These are phyloP conservation scores for Cadophora sp. DNA, from an alignment of 2,329 filamentous ascomycete genomes.

Conservation along the genomic window DNA sequence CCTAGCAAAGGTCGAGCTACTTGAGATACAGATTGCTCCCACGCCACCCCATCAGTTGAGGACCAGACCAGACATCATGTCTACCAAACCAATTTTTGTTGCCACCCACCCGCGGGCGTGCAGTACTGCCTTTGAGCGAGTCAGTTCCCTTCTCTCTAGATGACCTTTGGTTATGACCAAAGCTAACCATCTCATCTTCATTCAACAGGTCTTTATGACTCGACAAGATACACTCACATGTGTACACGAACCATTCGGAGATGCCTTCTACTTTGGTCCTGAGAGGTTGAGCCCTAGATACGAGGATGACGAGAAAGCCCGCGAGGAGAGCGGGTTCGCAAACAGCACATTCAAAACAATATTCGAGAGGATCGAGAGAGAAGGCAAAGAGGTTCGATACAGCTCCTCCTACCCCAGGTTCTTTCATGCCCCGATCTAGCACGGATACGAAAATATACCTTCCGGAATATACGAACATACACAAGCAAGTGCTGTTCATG, in stretches of 20 bases:
- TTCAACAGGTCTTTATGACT: slow-evolving; percentile 91
- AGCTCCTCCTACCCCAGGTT: slow-evolving; percentile 18
- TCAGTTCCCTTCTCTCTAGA: slow-evolving; percentile 48
- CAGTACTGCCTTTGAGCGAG: slow-evolving; percentile 96
- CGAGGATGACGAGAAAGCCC: slow-evolving; percentile 65
- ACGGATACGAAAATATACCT: not conserved
- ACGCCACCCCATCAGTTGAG: slow-evolving; percentile 2
- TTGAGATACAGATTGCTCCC: slow-evolving; percentile 42
- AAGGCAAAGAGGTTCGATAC: slow-evolving; percentile 65
- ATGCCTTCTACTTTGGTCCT: slow-evolving; percentile 95
- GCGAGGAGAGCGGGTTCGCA: slow-evolving; percentile 69
- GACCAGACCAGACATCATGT: slow-evolving; percentile 59
- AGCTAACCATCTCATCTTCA: slow-evolving; percentile 23
- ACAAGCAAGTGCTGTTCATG: slow-evolving; percentile 10
- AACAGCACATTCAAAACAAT: slow-evolving; percentile 78
- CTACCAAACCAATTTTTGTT: slow-evolving; percentile 84
- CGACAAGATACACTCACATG: slow-evolving; percentile 81
- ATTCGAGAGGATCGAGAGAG: slow-evolving; percentile 75
- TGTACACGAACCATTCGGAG: slow-evolving; percentile 95
- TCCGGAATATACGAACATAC: not conserved
- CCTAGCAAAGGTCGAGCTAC: slow-evolving; percentile 29
- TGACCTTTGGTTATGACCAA: slow-evolving; percentile 10
- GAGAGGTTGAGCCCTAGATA: slow-evolving; percentile 85
- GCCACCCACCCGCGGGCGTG: slow-evolving; percentile 94
- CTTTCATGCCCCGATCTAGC: slow-evolving; percentile 7